These are phyloP conservation scores for Ramaria sp. DNA, from an alignment of 768 basidiomycete genomes.

Conservation along the genomic window DNA sequence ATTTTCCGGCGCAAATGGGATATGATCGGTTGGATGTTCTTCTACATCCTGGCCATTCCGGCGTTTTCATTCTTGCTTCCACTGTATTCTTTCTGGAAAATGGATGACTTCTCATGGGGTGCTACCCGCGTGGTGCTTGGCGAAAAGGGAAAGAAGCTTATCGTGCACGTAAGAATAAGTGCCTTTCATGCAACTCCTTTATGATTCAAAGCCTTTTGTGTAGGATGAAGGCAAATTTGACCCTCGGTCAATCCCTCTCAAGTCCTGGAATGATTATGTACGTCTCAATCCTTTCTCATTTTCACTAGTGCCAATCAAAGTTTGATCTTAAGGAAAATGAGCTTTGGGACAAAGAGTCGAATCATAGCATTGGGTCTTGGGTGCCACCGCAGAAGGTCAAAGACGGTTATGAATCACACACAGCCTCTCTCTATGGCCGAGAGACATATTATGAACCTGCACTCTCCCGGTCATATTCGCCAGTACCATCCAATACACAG, in stretches of 20 bases:
- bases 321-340: slow-evolving; percentile 63
- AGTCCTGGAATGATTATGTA: slow-evolving; percentile 95
- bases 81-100: slow-evolving; percentile 92
- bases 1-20: slow-evolving; percentile 92
- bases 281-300: slow-evolving; percentile 18
- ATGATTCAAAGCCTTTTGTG: slow-evolving; percentile 2
- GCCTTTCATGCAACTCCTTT: background rate
- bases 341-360: slow-evolving; percentile 95
- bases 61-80: slow-evolving; percentile 90
- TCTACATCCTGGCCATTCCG: slow-evolving; percentile 93
- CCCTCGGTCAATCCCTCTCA: slow-evolving; percentile 83
- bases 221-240: slow-evolving; percentile 98
- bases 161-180: slow-evolving; percentile 67
- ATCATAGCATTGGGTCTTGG: slow-evolving; percentile 92
- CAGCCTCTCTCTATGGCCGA: slow-evolving; percentile 76
- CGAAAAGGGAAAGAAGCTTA: slow-evolving; percentile 90
- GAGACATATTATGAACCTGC: slow-evolving; percentile 76
- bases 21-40: slow-evolving; percentile 96
- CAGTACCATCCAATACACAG: slow-evolving; percentile 58
- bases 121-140: slow-evolving; percentile 85
- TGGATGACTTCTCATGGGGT: slow-evolving; percentile 99
- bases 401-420: slow-evolving; percentile 69
- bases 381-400: slow-evolving; percentile 64
- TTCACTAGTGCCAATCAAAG: slow-evolving; percentile 1
- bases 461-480: slow-evolving; percentile 50